phyloP scores from a whole-genome alignment of 352 stramenopile genomes.

The Blastocystis sp. region DNA sequence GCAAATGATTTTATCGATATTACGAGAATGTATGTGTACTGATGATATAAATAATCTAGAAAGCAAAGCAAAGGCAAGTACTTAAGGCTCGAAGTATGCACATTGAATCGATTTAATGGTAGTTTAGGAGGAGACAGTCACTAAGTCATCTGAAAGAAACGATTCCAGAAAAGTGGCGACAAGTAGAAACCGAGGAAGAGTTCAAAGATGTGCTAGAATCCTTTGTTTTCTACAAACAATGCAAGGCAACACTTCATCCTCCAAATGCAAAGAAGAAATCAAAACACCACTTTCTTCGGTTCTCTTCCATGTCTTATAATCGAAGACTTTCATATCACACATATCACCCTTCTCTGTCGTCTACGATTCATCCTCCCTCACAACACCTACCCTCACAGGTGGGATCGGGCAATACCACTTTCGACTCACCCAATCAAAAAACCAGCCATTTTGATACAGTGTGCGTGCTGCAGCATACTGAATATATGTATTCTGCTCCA shows the following conservation, averaged over 20 bases:
- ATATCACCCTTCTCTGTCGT: not conserved
- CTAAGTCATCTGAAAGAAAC: not conserved
- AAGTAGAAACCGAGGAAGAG: not conserved
- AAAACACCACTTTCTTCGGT: not conserved
- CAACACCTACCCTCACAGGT: not conserved
- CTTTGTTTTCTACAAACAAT: not conserved
- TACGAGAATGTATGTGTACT: not conserved
- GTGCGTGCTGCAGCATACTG: constrained; percentile 1
- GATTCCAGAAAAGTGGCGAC: not conserved
- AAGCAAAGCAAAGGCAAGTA: no score
- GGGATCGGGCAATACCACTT: constrained; percentile 6
- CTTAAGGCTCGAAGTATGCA: no score
- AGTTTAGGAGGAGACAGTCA: not conserved
- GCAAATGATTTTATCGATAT: not conserved
- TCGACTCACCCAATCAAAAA: not conserved
- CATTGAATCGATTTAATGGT: not conserved
- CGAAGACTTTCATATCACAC: constrained; percentile 9
- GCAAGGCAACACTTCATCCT: not conserved
- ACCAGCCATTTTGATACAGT: not conserved
- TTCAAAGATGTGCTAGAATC: not conserved
- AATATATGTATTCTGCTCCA: not conserved
- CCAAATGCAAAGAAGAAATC: not conserved
- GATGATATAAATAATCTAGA: no score
- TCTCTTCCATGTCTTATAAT: constrained; percentile 18
- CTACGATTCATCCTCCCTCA: not conserved